A percentile compares a stretch with the other conserved stretches of the same genome.
These are phyloP conservation scores for Platanus orientalis DNA, from an alignment of 164 flowering plant species.

Conservation along the genomic window DNA sequence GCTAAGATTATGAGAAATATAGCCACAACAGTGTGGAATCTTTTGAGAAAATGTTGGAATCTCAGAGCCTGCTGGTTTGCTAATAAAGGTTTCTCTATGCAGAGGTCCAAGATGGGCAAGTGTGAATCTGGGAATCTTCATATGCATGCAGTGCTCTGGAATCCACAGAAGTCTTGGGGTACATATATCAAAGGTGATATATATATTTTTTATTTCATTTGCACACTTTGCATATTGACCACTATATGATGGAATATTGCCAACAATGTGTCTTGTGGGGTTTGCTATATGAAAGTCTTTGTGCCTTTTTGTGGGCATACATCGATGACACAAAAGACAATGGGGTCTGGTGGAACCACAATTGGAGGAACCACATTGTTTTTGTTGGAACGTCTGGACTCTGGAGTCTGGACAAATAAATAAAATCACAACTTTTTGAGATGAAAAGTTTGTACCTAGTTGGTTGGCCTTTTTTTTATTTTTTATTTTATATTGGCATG, in stretches of 20 bases:
- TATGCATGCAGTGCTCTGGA: conserved; percentile 79
- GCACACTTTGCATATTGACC: background rate
- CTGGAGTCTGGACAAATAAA: no score
- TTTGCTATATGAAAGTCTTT: background rate
- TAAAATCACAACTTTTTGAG: no score
- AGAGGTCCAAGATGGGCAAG: conserved; percentile 84
- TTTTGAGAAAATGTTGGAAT: background rate
- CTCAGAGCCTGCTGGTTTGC: background rate
- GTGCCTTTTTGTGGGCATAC: background rate
- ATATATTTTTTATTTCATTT: background rate
- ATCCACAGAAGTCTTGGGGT: conserved; percentile 65
- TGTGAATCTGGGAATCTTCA: conserved; percentile 66
- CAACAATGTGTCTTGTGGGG: background rate
- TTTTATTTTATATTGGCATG: no score
- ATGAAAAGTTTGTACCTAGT: no score
- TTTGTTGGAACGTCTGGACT: no score
- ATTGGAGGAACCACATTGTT: no score
- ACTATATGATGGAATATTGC: background rate
- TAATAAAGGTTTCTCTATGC: conserved; percentile 18
- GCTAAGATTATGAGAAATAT: background rate
- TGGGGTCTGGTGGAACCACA: no score
- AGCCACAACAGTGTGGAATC: background rate
- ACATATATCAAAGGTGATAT: conserved; percentile 60
- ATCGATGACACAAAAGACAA: background rate
- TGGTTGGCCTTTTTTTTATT: no score